Percentiles rank a stretch among this genome's conserved stretches.
phyloP scores from a whole-genome alignment of 306 rosid genomes.

The Calophaca sinica region DNA sequence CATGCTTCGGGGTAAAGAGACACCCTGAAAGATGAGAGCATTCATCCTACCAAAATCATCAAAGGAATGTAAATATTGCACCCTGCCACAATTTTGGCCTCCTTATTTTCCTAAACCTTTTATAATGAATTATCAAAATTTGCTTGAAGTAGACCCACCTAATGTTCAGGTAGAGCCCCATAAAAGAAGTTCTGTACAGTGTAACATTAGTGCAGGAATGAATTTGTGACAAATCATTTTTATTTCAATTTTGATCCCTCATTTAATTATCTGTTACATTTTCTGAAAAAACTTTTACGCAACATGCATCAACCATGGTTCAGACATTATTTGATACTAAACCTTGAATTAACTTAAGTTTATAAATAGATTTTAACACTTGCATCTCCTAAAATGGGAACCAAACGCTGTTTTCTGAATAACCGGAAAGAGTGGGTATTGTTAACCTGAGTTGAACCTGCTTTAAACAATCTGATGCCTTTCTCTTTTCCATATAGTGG shows the following conservation, averaged over 20 bases:
- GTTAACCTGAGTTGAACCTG: conserved; percentile 12
- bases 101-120: not conserved
- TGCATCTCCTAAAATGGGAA: conserved; percentile 13
- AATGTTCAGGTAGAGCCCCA: not conserved
- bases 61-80: not conserved
- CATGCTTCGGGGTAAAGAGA: no score
- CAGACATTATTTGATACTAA: not conserved
- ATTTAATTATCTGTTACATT: not conserved
- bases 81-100: not conserved
- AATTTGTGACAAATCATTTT: not conserved
- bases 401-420: conserved; percentile 17
- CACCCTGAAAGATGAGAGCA: not conserved
- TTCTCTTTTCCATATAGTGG: conserved; percentile 2
- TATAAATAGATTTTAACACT: not conserved
- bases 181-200: not conserved
- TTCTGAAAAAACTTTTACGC: not conserved
- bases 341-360: conserved; percentile 6
- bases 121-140: no score
- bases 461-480: conserved; percentile 11
- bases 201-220: not conserved
- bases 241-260: not conserved
- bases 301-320: not conserved
- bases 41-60: not conserved
- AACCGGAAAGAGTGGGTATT: not conserved
- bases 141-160: not conserved